A percentile compares a stretch with the other conserved stretches of the same genome.
Evolutionary conservation across 73 alveolate genomes (phyloP).

Genomic region (Tetrahymena malaccensis): DNA sequence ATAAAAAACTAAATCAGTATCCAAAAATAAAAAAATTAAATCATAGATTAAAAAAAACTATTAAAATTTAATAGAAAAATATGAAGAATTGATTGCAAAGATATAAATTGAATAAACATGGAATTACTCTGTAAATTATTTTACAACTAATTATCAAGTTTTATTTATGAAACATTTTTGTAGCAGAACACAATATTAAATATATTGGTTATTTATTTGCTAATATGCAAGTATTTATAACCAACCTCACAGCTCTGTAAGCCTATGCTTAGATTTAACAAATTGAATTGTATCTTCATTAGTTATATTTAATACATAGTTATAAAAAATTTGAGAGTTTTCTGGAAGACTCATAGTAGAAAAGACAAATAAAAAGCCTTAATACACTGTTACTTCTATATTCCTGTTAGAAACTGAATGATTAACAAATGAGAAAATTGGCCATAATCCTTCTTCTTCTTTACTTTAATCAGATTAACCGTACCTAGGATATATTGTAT

Average conservation of each 20-base stretch:
- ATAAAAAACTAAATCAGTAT: too few relatives aligned
- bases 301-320: background rate
- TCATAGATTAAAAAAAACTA: too few relatives aligned
- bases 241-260: background rate
- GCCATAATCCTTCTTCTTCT: background rate
- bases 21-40: too few relatives aligned
- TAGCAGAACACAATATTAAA: too few relatives aligned
- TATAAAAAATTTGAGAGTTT: background rate
- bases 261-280: background rate
- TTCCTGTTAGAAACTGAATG: background rate
- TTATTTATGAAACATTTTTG: too few relatives aligned
- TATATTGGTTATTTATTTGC: too few relatives aligned
- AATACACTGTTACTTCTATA: background rate
- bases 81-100: too few relatives aligned
- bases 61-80: too few relatives aligned
- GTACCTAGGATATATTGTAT: background rate
- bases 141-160: too few relatives aligned
- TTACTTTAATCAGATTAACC: background rate
- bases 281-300: background rate
- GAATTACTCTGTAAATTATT: too few relatives aligned
- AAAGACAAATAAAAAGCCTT: background rate
- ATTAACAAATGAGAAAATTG: background rate
- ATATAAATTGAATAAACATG: too few relatives aligned
- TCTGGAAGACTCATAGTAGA: background rate
- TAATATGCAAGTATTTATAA: too few relatives aligned